Base-by-base conservation (phyloP, 768 basidiomycete genomes). In the Leccinum obscurum region DNA sequence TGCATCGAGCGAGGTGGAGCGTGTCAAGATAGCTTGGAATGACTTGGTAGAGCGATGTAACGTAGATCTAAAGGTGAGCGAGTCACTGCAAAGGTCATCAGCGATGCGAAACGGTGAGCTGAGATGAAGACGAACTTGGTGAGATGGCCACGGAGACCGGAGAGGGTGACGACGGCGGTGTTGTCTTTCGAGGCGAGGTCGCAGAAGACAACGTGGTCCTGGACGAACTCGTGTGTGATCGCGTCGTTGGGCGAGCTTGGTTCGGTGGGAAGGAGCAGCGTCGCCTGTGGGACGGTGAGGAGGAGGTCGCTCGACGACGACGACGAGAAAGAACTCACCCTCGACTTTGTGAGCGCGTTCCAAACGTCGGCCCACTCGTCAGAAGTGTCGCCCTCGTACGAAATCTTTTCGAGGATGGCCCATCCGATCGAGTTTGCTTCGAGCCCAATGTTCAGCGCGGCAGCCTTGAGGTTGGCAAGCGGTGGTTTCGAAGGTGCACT, bases 121-220 rank as follows among this genome's bases (percentile, higher is more conserved):
- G 81, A 63, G 51, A 24, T 7, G 50, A 24, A 22, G 53, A 76
- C 84, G 59, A 75, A 91, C 88, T 82, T 80, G 51, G 81, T 76
- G 14, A 93, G 71, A 4, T 77, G 80, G 6, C 93, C 95, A 22
- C 95, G 78, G 28, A 98, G 76, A 5, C 95, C 96, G 0, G 93
- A 94, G 37, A 95, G 75, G 0, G 93, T 93, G 4, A 93, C 81
- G 13, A 93, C 72, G 34, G 83, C 81, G 4, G 83, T 78, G 52
- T 77, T 71, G 37, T 78, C 77, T 49, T 66, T 70, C 24, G 79
- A 75, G 1, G 82, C 76, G 15, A 78, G 78, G 55, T 90, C 85
- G 65, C 81, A 86, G 34, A 93, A 79, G 32, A 85, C 77, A 58
- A 96, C 73, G 70, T 99, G 96, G 68, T 97, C 94, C 69, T 84